phyloP scores from a whole-genome alignment of 305 asterid genomes.

The Fraxinus latifolia region DNA sequence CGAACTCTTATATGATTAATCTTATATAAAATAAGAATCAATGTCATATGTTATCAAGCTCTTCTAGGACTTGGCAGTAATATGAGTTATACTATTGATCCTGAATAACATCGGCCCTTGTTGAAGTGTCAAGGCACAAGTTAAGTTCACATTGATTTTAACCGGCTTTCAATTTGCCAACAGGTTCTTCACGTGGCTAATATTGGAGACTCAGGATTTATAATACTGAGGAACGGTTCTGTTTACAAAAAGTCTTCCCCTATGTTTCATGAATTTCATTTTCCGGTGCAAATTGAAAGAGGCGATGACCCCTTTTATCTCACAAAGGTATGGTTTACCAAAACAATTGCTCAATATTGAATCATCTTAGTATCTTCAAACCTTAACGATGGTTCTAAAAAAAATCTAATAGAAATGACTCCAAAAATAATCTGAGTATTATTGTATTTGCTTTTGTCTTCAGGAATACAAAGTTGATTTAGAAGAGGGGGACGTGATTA shows the following conservation, averaged over 20 bases:
- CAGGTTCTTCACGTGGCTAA: conserved; percentile 77
- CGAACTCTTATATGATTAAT: background rate
- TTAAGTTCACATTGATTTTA: conserved; percentile 1
- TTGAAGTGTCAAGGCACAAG: background rate
- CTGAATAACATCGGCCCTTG: background rate
- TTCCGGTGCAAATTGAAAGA: conserved; percentile 55
- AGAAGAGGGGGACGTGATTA: conserved; percentile 63
- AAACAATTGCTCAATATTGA: background rate
- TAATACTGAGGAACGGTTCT: conserved; percentile 55
- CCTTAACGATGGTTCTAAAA: background rate
- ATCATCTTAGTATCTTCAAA: background rate
- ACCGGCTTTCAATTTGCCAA: conserved; percentile 9
- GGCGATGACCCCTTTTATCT: conserved; percentile 60
- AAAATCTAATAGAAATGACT: background rate
- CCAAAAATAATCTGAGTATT: background rate
- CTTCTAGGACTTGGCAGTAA: background rate
- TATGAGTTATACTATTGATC: background rate
- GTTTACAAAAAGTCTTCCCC: conserved; percentile 62
- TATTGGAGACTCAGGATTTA: conserved; percentile 83
- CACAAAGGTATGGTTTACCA: conserved; percentile 52
- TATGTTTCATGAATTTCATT: conserved; percentile 63
- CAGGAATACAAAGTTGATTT: conserved; percentile 62
- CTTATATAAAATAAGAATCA: background rate
- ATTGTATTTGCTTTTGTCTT: conserved; percentile 18
- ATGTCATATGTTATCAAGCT: background rate